phyloP scores from a whole-genome alignment of 306 rosid genomes.

The Cicer yamashitae region DNA sequence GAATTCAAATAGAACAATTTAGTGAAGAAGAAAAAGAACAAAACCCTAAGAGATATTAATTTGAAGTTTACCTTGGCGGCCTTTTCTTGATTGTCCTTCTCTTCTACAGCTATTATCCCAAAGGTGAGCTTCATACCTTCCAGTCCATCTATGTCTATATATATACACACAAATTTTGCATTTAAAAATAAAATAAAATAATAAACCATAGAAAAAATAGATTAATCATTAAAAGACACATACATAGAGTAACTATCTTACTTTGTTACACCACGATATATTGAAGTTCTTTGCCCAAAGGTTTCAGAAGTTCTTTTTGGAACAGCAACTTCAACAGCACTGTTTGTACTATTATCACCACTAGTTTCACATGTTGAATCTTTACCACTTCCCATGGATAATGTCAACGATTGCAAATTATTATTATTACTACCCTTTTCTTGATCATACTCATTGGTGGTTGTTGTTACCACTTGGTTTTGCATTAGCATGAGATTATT shows the following conservation, averaged over 20 bases:
- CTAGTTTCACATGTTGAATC: conserved; percentile 78
- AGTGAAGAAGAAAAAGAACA: neutral
- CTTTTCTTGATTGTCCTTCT: conserved; percentile 99
- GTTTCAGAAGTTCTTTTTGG: conserved; percentile 85
- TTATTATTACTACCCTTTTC: conserved; percentile 64
- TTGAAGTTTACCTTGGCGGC: conserved; percentile 80
- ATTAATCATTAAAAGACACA: too few species aligned
- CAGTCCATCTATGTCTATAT: conserved; percentile 96
- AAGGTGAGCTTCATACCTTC: conserved; percentile 97
- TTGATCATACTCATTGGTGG: conserved; percentile 60
- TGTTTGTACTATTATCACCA: conserved; percentile 54
- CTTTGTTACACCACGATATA: conserved; percentile 98
- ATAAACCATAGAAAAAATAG: neutral
- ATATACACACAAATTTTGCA: neutral
- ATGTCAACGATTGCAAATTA: conserved; percentile 76
- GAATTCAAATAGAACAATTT: too few species aligned
- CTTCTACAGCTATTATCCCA: conserved; percentile 99
- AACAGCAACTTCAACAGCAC: conserved; percentile 61
- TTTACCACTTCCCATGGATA: conserved; percentile 92
- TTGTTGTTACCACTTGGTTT: conserved; percentile 53
- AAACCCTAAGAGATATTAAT: conserved; percentile 23
- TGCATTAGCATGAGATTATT: conserved; percentile 60
- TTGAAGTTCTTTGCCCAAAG: conserved; percentile 96
- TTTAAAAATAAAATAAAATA: neutral
- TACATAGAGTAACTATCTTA: neutral